Evolutionary conservation across 768 basidiomycete genomes (phyloP), one percentile per base, ranked within the genome.

Genomic region (Lactifluus pinguis): DNA sequence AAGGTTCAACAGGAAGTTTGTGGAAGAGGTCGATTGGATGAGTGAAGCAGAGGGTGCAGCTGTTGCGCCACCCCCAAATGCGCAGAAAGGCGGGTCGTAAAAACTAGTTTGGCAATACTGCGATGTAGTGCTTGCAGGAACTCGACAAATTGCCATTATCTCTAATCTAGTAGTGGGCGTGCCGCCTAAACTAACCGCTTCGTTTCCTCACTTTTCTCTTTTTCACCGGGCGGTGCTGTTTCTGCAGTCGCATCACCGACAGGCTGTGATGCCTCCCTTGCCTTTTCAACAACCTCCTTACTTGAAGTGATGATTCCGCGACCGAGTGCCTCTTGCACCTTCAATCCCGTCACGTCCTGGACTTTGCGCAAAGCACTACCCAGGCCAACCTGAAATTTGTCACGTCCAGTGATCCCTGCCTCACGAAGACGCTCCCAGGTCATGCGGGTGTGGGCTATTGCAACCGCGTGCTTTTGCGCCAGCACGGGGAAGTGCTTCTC

Each of bases 1-100:
- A 11, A 78, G 91, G 68, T 95, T 92, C 73, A 89, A 78, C 71
- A 80, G 82, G 68, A 79, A 78, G 62, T 95, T 93, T 68, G 87
- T 76, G 29, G 78, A 79, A 56, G 78, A 75, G 3, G 69, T 80
- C 42, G 70, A 64, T 57, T 71, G 67, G 70, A 66, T 68, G 64
- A 59, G 52, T 19, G 66, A 66, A 47, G 67, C 65, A 10, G 65
- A 47, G 54, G 57, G 51, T 10, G 6, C 4, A 19, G 14, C 29
- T 13, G 4, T 15, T 1, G 7, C 50, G 7, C 29, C 53, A 10
- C 13, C 53, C 30, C 3, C 50, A 45, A 44, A 41, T 15, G 30
- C 60, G 19, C 44, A 51, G 30, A 48, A 61, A 55, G 47, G 36
- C 45, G 25, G 45, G 21, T 30, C 42, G 30, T 7, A 30, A 61